Evolutionary conservation across 2,329 filamentous ascomycete genomes (phyloP), one percentile per base, ranked within the genome.

Genomic region (Ophiostoma australiae): DNA sequence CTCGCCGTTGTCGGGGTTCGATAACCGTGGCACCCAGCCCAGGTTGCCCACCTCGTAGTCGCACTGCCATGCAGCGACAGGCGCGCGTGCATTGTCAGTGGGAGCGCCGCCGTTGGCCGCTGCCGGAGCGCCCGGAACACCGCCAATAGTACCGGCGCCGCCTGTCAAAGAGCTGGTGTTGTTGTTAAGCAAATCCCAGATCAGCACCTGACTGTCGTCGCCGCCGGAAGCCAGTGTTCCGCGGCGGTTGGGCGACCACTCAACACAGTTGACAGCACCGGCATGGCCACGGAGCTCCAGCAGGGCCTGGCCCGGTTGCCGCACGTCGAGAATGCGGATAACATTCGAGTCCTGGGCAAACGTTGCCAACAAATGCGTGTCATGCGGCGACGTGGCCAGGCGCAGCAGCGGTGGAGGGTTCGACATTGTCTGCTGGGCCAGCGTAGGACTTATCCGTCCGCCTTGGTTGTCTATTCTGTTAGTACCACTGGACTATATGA

Each of bases 281-380:
- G 89, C 87, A 78, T 99, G 94, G 31, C 95, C 95, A 67, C 92
- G 92, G 52, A 99, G 88, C 79, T 99, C 95, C 35, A 99, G 87
- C 4, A 99, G 86, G 2, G 95, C 95, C 80, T 97, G 95, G 6
- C 95, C 95, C 0, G 95, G 95, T 80, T 99, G 95, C 68, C 95
- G 90, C 3, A 98, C 94, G 77, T 99, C 95, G 39, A 99, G 88
- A 70, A 99, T 97, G 67, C 95, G 92, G 78, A 99, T 94, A 44
- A 97, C 84, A 76, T 90, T 94, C 4, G 92, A 97, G 78, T 98
- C 95, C 77, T 93, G 90, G 23, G 95, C 94, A 79, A 99, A 98
- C 0, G 95, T 99, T n/a, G 94, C 94, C 48, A 99, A 87, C 44
- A 99, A 88, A 78, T 99, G 94, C 7, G 93, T 91, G 79, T 99